Base-by-base conservation (phyloP, 2,329 filamentous ascomycete genomes). In the Didymella arachidicola region DNA sequence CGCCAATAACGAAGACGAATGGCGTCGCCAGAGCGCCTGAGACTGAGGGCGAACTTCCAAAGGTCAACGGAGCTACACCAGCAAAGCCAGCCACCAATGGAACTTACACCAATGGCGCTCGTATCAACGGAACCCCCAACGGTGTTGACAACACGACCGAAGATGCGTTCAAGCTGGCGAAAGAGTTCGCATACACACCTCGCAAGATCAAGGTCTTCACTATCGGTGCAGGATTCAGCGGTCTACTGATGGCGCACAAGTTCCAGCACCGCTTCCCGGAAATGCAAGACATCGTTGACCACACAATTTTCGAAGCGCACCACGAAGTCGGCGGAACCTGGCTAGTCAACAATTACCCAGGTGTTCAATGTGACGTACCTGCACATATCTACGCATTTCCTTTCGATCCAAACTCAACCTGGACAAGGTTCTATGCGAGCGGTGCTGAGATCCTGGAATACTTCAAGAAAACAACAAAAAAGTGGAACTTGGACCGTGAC, bases 401-500 rank as follows among this genome's bases (percentile, higher is more conserved):
- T n/a, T 36, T 36, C 32, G 32, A 36, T n/a, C 32, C 32, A n/a
- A 36, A 36, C 32, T 14, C 32, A 2, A 14, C n/a, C 32, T 36
- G 32, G 32, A 36, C 32, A 36, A 36, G 32, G 32, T 36, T 36
- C 16, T 36, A 36, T 16, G 32, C 32, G 11, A 36, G 32, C n/a
- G 75, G 75, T 0, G 53, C 63, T 8, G 78, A 79, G 58, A 80
- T 81, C 32, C 63, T 71, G n/a, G 68, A 73, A 1, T 81, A 80
- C 59, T 74, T 80, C 55, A 65, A 75, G 53, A 46, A 56, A 5
- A 75, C 75, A 0, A 74, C 74, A 3, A 67, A 69, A 43, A 79
- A 80, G 61, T 78, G 71, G 62, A 71, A 75, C 18, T 66, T 79
- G 0, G 73, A 75, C 38, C 63, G 72, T 10, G 65, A 78, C 45